Conservation (phyloP, 1,139 yeast species). For the Magnusiomyces paraingens region DNA sequence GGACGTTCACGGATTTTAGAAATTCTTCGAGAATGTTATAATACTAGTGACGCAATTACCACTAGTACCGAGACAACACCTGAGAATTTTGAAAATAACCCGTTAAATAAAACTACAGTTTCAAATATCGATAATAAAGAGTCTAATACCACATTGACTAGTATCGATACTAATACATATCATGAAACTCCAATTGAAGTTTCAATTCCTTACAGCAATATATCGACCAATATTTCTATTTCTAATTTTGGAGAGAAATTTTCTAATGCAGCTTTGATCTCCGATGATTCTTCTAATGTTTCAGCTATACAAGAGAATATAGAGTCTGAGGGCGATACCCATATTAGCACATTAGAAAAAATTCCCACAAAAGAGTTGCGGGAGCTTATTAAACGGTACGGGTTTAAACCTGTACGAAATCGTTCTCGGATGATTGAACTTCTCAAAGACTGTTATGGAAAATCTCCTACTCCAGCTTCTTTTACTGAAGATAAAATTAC, state of each 20-base stretch:
- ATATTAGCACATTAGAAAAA: not conserved
- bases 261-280: too few relatives aligned
- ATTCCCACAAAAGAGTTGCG: not conserved
- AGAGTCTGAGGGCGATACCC: not conserved
- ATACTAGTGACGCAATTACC: not conserved
- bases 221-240: too few relatives aligned
- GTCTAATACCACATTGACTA: not conserved
- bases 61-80: not conserved
- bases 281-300: not conserved
- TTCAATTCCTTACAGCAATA: too few relatives aligned
- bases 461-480: too few relatives aligned
- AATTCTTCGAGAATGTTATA: not conserved
- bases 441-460: not conserved
- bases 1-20: constrained; percentile 8
- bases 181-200: too few relatives aligned
- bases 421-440: constrained; percentile 10
- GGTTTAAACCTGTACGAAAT: constrained; percentile 8
- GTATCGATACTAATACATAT: not conserved
- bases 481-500: too few relatives aligned
- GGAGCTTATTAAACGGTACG: not conserved
- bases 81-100: too few relatives aligned
- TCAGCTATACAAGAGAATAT: not conserved
- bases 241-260: too few relatives aligned
- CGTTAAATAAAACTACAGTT: not conserved
- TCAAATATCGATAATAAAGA: too few relatives aligned